Evolutionary conservation across 306 rosid species (phyloP).

Genomic region (Dryas alaskensis): DNA sequence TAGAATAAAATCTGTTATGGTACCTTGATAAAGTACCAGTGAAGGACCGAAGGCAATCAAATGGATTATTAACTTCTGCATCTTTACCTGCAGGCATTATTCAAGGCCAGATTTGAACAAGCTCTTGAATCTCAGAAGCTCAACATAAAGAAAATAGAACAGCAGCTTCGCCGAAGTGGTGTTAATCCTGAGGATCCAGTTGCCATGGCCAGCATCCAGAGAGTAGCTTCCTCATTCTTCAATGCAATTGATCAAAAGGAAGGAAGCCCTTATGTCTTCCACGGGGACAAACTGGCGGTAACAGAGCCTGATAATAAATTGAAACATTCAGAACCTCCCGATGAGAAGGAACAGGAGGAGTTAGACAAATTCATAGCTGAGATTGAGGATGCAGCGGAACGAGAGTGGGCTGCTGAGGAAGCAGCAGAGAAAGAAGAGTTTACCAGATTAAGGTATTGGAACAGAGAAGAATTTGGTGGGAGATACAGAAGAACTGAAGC

Average conservation of each 20-base stretch:
- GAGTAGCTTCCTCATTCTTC: conserved; percentile 93
- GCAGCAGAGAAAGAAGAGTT: conserved; percentile 82
- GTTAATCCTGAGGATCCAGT: conserved; percentile 95
- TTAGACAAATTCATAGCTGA: conserved; percentile 85
- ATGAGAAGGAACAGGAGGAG: conserved; percentile 81
- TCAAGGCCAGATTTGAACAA: conserved; percentile 99
- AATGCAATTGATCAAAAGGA: conserved; percentile 92
- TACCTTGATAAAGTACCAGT: background rate
- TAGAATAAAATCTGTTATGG: background rate
- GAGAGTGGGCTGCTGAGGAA: conserved; percentile 88
- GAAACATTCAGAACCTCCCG: conserved; percentile 56
- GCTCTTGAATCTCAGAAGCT: conserved; percentile 97
- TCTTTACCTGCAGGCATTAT: conserved; percentile 67
- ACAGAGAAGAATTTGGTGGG: conserved; percentile 78
- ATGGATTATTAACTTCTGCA: background rate
- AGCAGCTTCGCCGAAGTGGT: conserved; percentile 86
- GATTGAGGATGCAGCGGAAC: conserved; percentile 94
- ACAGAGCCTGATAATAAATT: conserved; percentile 35
- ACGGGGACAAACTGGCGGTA: conserved; percentile 41
- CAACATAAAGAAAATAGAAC: conserved; percentile 88
- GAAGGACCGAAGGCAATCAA: background rate
- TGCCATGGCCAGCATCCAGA: conserved; percentile 93
- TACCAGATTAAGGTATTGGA: conserved; percentile 68
- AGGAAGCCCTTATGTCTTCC: conserved; percentile 85
- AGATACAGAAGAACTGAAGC: conserved; percentile 62